Evolutionary conservation across 2,329 filamentous ascomycete species (phyloP).

Genomic region (Monosporascus sp.): DNA sequence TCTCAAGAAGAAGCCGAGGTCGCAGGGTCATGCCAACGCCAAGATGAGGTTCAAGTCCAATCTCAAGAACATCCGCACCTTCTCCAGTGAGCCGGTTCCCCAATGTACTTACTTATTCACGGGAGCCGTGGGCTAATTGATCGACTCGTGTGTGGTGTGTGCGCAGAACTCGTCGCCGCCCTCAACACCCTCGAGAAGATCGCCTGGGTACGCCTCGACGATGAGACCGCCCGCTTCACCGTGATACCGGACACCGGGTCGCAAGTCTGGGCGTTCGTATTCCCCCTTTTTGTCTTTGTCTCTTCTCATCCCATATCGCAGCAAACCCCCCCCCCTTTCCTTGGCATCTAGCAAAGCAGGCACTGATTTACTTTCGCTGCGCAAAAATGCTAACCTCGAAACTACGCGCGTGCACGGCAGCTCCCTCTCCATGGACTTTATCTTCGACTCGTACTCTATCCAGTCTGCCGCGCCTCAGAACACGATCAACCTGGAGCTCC

Average conservation of each 20-base stretch:
- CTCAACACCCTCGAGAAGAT: conserved; percentile 70
- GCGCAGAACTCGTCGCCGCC: conserved; percentile 57
- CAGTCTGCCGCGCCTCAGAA: conserved; percentile 79
- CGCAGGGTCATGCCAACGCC: conserved; percentile 3
- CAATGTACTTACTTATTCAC: not conserved
- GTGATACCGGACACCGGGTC: conserved; percentile 92
- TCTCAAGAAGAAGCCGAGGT: too few relatives aligned
- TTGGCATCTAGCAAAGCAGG: too few relatives aligned
- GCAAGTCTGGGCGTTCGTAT: conserved; percentile 86
- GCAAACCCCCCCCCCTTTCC: not conserved
- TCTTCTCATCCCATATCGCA: too few relatives aligned
- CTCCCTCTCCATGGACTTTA: conserved; percentile 65
- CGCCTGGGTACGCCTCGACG: conserved; percentile 84
- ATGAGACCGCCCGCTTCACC: conserved; percentile 86
- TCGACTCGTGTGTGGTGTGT: too few relatives aligned
- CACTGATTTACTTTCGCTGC: too few relatives aligned
- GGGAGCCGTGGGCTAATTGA: too few relatives aligned
- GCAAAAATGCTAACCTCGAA: conserved; percentile 21
- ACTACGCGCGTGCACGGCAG: conserved; percentile 26
- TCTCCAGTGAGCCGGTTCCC: conserved; percentile 46
- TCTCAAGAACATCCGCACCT: conserved; percentile 60
- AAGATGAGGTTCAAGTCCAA: conserved; percentile 63
- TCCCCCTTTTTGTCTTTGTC: conserved; percentile 3
- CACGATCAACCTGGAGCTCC: conserved; percentile 93
- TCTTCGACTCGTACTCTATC: conserved; percentile 81